Percentiles rank a stretch among this genome's conserved stretches.
These are phyloP conservation scores for Xylariales sp. DNA, from an alignment of 2,329 filamentous ascomycete species.

Conservation along the genomic window DNA sequence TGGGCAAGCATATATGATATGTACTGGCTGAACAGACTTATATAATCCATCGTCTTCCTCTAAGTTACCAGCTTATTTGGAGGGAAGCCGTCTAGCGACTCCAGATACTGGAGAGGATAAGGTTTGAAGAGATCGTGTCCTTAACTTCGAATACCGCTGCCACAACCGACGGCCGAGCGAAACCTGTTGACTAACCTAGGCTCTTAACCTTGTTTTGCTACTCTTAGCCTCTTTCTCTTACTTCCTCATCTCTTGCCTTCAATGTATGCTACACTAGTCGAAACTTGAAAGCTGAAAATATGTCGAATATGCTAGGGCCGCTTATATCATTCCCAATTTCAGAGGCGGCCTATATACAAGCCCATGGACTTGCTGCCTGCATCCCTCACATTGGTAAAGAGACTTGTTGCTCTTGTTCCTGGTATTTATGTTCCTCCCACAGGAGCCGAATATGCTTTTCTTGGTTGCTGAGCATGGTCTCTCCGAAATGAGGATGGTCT, in stretches of 20 bases:
- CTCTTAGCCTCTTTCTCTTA: background rate
- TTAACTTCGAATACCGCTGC: background rate
- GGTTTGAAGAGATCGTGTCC: background rate
- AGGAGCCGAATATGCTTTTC: conserved; percentile 54
- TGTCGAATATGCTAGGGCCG: background rate
- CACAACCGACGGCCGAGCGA: background rate
- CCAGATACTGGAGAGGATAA: background rate
- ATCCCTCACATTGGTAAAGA: conserved; percentile 54
- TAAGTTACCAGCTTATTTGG: background rate
- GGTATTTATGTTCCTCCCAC: conserved; percentile 50
- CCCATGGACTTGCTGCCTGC: conserved; percentile 48
- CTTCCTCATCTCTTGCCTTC: background rate
- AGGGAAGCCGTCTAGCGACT: conserved; percentile 1
- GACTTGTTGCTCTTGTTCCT: conserved; percentile 47
- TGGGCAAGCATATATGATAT: background rate
- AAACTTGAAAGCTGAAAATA: background rate
- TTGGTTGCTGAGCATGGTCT: conserved; percentile 51
- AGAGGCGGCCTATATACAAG: conserved; percentile 35
- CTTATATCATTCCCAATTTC: conserved; percentile 29
- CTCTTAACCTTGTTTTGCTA: background rate
- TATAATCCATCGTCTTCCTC: conserved; percentile 15
- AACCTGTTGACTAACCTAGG: background rate
- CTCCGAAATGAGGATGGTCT: conserved; percentile 57
- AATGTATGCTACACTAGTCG: conserved; percentile 2
- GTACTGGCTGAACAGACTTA: conserved; percentile 11